Base-by-base conservation (phyloP, 495 filamentous ascomycete genomes). In the Aspergillus mulundensis region DNA sequence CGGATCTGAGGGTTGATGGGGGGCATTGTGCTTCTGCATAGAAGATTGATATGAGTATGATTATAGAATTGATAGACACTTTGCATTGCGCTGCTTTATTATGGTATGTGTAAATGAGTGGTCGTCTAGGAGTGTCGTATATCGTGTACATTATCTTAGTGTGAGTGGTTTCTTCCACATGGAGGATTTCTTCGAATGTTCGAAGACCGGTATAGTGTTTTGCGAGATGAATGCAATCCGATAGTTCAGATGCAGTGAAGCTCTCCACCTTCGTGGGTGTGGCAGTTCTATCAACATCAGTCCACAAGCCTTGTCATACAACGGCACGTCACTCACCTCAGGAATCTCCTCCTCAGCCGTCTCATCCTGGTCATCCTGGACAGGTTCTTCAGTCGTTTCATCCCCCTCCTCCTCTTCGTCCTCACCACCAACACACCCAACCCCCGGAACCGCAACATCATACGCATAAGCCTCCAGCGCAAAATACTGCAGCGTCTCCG, bases 381-480 rank as follows among this genome's bases (percentile, higher is more conserved):
- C 36, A 30, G 36, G 11, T 18, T 53, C 51, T 11, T 53, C 51
- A 45, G 21, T 44, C 24, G 30, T 38, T 15, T 53, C 34, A 14
- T 34, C 44, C 7, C n/a, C 23, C n/a, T 40, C 18, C 1, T 20
- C 21, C 7, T 30, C 36, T n/a, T 61, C 56, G 14, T 32, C 45
- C 18, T 59, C 63, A 14, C 38, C 50, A 20, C 78, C 77, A 0
- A 73, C 53, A 59, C 82, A 85, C 8, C 81, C 81, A 30, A 70
- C 67, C 0, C 81, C 81, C 0, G 78, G 81, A 28, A 76, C 65
- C 12, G 75, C 74, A 53, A 84, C 73, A 59, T 81, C 76, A 55
- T 65, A 77, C 4, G 80, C 79, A 63, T 80, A 85, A 1, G 69
- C 79, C 53, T 85, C 82, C 7, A 84, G 58, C 0, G 83, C 82